Percentiles rank a stretch among this genome's conserved stretches.
Evolutionary conservation across 768 basidiomycete genomes (phyloP).

Genomic region (Phylloporus scabripes): DNA sequence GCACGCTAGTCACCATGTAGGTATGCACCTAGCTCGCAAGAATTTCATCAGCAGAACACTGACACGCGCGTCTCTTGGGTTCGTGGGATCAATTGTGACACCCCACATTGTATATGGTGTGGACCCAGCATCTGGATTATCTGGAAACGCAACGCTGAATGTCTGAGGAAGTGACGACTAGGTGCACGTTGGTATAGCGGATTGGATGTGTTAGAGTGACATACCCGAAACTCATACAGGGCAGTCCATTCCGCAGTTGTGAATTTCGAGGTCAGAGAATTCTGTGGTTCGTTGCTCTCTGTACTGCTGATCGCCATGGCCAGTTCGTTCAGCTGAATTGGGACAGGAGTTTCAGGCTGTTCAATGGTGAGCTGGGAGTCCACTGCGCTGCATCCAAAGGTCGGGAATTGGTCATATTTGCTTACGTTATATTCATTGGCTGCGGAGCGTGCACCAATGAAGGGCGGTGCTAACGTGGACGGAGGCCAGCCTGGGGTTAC

Average conservation of each 20-base stretch:
- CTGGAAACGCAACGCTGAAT: constrained; percentile 55
- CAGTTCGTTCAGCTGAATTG: no score
- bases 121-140: constrained; percentile 46
- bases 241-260: constrained; percentile 68
- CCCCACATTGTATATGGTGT: constrained; percentile 64
- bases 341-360: no score
- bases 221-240: constrained; percentile 61
- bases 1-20: not conserved
- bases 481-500: not conserved
- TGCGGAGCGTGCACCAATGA: constrained; percentile 25
- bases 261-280: constrained; percentile 62
- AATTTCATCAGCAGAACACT: constrained; percentile 82
- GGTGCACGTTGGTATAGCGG: constrained; percentile 2
- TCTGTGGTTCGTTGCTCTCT: constrained; percentile 54
- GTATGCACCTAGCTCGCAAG: constrained; percentile 58
- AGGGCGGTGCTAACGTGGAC: constrained; percentile 1
- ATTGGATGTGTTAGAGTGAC: not conserved
- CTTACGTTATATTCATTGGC: constrained; percentile 5
- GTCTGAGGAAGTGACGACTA: constrained; percentile 44
- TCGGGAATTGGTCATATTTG: constrained; percentile 8
- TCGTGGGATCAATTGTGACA: constrained; percentile 55
- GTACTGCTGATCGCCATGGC: not conserved
- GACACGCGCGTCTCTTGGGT: constrained; percentile 53
- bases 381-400: no score
- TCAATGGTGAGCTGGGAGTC: no score